phyloP scores from a whole-genome alignment of 495 filamentous ascomycete genomes.

The Penicillium bovifimosum region DNA sequence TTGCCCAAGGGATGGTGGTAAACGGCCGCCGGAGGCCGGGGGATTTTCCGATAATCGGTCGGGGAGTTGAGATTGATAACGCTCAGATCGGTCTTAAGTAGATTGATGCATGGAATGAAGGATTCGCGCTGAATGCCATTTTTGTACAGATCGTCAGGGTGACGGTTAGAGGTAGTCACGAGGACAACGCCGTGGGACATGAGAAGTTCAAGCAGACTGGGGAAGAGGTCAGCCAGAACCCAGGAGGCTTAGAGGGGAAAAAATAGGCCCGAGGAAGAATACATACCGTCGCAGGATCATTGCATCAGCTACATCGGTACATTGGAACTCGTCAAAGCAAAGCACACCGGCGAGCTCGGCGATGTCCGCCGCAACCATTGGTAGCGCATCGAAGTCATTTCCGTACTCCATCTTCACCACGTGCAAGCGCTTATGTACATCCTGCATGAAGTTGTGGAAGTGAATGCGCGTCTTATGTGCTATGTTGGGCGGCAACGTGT shows the following conservation, averaged over 20 bases:
- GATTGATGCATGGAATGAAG: conserved; percentile 91
- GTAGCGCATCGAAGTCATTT: conserved; percentile 84
- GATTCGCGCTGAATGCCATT: conserved; percentile 95
- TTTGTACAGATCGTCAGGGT: conserved; percentile 93
- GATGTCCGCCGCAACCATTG: conserved; percentile 89
- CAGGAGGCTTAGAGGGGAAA: not conserved
- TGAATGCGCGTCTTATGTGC: conserved; percentile 88
- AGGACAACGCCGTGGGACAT: conserved; percentile 97
- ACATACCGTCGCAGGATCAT: conserved; percentile 83
- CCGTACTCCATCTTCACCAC: conserved; percentile 83
- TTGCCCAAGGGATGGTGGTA: conserved; percentile 82
- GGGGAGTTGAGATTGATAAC: conserved; percentile 93
- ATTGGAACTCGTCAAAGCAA: conserved; percentile 99
- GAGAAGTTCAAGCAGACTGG: conserved; percentile 74
- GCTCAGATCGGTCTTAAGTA: conserved; percentile 73
- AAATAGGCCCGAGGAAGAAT: not conserved
- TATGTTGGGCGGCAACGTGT: conserved; percentile 79
- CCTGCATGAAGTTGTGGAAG: conserved; percentile 99
- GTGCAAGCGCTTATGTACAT: conserved; percentile 90
- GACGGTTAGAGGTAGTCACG: conserved; percentile 94
- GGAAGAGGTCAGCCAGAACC: not conserved
- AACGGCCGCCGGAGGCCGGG: conserved; percentile 85
- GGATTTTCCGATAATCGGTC: conserved; percentile 96
- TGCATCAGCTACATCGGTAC: conserved; percentile 96
- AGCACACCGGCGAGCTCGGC: conserved; percentile 78